These are phyloP conservation scores for Monilinia laxa DNA, from an alignment of 2,329 filamentous ascomycete genomes.

Conservation along the genomic window DNA sequence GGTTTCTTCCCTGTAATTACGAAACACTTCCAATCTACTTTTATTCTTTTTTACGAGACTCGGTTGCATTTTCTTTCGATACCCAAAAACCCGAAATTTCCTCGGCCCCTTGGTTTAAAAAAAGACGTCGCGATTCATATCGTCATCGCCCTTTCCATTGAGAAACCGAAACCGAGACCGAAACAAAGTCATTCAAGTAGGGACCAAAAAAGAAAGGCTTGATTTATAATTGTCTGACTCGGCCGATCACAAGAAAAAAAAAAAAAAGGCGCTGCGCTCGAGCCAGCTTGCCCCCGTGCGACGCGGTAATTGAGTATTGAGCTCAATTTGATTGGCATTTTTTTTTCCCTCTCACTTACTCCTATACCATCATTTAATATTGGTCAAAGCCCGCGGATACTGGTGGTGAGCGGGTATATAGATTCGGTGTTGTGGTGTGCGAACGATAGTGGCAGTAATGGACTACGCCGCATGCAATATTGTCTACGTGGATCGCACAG, in stretches of 20 bases:
- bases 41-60: slow-evolving; percentile 10
- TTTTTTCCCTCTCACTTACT: not conserved
- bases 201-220: not conserved
- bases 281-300: slow-evolving; percentile 15
- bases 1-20: slow-evolving; percentile 13
- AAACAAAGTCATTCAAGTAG: slow-evolving; percentile 10
- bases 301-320: slow-evolving; percentile 4
- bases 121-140: slow-evolving; percentile 11
- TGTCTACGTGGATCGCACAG: slow-evolving; percentile 46
- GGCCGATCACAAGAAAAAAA: not conserved
- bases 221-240: slow-evolving; percentile 8
- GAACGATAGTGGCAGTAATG: slow-evolving; percentile 39
- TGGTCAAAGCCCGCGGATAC: slow-evolving; percentile 20
- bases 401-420: slow-evolving; percentile 34
- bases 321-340: slow-evolving; percentile 14
- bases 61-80: slow-evolving; percentile 14
- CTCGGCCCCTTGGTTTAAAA: slow-evolving; percentile 1
- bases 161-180: not conserved
- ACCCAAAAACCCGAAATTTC: not conserved
- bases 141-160: slow-evolving; percentile 4
- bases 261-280: slow-evolving; percentile 7
- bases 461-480: slow-evolving; percentile 47
- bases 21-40: slow-evolving; percentile 17
- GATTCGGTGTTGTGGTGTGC: slow-evolving; percentile 35
- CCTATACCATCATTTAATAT: slow-evolving; percentile 16